Evolutionary conservation across 176 grass and related monocot species (phyloP), one percentile per base, ranked within the genome.

Genomic region (Bothriochloa decipiens): DNA sequence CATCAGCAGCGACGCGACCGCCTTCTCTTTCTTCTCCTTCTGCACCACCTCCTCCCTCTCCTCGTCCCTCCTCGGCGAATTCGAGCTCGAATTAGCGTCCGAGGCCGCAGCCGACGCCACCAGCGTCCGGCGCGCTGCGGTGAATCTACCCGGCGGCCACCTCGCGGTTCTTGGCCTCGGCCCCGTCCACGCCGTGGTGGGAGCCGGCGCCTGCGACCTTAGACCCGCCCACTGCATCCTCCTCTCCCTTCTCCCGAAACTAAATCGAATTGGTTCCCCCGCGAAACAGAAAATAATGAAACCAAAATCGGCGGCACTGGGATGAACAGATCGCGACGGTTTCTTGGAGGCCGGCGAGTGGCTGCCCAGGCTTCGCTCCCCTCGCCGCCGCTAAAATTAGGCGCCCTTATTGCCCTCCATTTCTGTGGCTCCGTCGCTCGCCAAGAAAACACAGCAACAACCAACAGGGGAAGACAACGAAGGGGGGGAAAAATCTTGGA

Each of bases 151-250:
- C n/a, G 8, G 61, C n/a, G 69, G 50, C 80, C 88, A 90, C 62
- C 62, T 90, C 22, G 75, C 75, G 4, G 80, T 79, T 49, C 80
- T 87, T 83, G 61, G 68, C 49, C 61, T 73, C 39, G 37, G 22
- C 28, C 88, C 39, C 68, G 46, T 45, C 88, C 79, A 83, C 17
- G 72, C 27, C 11, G 32, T 63, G 50, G 32, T 64, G 20, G 70
- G 76, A 14, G 58, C 66, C 5, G 75, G 23, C 81, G 49, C 62
- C 47, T 75, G 61, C 39, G 81, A 47, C 40, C 76, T 84, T 29
- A 91, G 52, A 27, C 81, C 75, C 41, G 81, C 64, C 47, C 80
- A 84, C 89, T 84, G 89, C 89, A 91, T 91, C 69, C 49, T 77
- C 64, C 14, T 37, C 29, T 32, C 26, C 53, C 29, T 43, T 49